phyloP scores from a whole-genome alignment of 73 alveolate species.

The Effrenium voratum region DNA sequence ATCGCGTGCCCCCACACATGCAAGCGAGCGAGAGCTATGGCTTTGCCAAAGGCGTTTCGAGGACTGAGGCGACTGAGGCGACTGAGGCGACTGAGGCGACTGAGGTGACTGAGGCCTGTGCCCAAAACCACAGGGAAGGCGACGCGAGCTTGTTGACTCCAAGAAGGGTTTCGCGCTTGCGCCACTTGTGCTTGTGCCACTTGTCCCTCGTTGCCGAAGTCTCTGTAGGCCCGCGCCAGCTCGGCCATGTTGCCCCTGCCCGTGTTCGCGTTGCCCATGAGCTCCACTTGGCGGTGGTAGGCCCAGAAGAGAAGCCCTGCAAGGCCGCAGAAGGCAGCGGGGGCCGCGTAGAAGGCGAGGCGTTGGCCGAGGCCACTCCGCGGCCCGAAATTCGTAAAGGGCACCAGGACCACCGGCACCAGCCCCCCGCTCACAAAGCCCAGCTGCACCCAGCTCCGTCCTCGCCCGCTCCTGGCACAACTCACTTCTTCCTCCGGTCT shows the following conservation, averaged over 20 bases:
- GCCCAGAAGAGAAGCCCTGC: not conserved
- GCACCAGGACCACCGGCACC: constrained; percentile 33
- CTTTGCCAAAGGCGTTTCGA: too few relatives aligned
- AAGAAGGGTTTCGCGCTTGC: too few relatives aligned
- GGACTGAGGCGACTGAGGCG: too few relatives aligned
- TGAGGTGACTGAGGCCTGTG: too few relatives aligned
- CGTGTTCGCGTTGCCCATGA: not conserved
- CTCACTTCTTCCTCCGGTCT: too few relatives aligned
- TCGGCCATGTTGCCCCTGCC: constrained; percentile 28
- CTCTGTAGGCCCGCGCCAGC: constrained; percentile 40
- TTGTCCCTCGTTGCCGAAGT: too few relatives aligned
- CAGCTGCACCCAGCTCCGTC: constrained; percentile 61
- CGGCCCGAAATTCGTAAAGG: constrained; percentile 62
- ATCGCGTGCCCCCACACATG: too few relatives aligned
- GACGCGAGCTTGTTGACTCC: too few relatives aligned
- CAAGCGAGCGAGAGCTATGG: too few relatives aligned
- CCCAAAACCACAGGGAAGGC: too few relatives aligned
- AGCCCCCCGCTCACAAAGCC: constrained; percentile 56
- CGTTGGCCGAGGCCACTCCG: not conserved
- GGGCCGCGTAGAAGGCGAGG: constrained; percentile 34
- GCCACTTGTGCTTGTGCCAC: too few relatives aligned
- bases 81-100: too few relatives aligned
- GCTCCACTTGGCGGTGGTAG: constrained; percentile 9
- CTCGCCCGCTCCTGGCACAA: not conserved
- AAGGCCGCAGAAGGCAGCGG: constrained; percentile 13